Evolutionary conservation across 768 basidiomycete species (phyloP).

Genomic region (Lentinula detonsa): DNA sequence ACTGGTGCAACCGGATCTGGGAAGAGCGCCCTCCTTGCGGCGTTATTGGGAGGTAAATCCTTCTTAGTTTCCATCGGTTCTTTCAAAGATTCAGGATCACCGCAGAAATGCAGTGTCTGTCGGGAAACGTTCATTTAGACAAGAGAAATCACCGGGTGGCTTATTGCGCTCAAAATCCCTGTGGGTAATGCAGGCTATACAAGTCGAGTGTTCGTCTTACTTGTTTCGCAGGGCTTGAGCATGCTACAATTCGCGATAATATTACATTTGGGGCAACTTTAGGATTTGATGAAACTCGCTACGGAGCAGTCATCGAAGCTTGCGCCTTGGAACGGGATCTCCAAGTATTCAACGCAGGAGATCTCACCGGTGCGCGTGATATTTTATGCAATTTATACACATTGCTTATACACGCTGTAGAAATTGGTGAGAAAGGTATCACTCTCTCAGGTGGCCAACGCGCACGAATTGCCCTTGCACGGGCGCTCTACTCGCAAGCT

Average conservation of each 20-base stretch:
- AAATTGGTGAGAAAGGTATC: slow-evolving; percentile 76
- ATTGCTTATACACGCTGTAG: slow-evolving; percentile 19
- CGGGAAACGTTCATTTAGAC: slow-evolving; percentile 48
- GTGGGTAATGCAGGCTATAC: slow-evolving; percentile 24
- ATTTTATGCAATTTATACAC: background rate
- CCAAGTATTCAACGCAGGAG: slow-evolving; percentile 66
- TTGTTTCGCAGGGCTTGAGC: slow-evolving; percentile 55
- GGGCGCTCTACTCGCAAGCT: slow-evolving; percentile 73
- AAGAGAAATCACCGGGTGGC: slow-evolving; percentile 58
- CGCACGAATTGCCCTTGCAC: slow-evolving; percentile 69
- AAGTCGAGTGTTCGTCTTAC: slow-evolving; percentile 12
- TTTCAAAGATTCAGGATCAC: background rate
- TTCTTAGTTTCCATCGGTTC: background rate
- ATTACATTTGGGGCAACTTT: slow-evolving; percentile 65
- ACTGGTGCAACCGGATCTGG: slow-evolving; percentile 66
- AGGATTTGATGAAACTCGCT: slow-evolving; percentile 58
- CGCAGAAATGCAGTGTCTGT: slow-evolving; percentile 53
- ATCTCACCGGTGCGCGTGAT: slow-evolving; percentile 53
- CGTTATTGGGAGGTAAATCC: slow-evolving; percentile 58
- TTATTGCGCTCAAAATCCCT: slow-evolving; percentile 64
- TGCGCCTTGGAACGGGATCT: slow-evolving; percentile 74
- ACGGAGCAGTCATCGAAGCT: slow-evolving; percentile 61
- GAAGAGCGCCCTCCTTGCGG: slow-evolving; percentile 58
- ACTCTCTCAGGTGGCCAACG: slow-evolving; percentile 71
- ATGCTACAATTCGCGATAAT: slow-evolving; percentile 77